A percentile compares a stretch with the other conserved stretches of the same genome.
Conservation (phyloP, 2,329 filamentous ascomycete species). For the Mycosphaerella sp. region DNA sequence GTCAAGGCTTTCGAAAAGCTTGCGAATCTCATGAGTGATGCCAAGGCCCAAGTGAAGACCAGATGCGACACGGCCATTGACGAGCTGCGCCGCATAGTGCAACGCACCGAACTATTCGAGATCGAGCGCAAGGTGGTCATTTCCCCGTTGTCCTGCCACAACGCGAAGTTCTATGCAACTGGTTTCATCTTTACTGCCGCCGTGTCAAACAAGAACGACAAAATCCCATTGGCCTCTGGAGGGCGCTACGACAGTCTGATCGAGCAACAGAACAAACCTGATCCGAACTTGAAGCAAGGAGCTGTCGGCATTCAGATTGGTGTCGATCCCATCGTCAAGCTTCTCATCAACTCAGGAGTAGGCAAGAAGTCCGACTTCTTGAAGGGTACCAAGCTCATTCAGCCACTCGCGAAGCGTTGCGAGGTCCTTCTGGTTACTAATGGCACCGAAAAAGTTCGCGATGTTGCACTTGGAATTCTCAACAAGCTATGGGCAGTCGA, state of each 20-base stretch:
- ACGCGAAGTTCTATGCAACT: constrained; percentile 82
- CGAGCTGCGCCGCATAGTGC: constrained; percentile 71
- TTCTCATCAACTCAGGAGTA: constrained; percentile 5
- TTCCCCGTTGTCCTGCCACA: constrained; percentile 77
- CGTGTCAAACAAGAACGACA: constrained; percentile 71
- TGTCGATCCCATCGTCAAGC: constrained; percentile 69
- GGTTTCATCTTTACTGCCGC: constrained; percentile 87
- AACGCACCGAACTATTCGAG: constrained; percentile 68
- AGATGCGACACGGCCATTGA: constrained; percentile 43
- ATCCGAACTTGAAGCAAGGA: constrained; percentile 41
- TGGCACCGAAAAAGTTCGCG: constrained; percentile 68
- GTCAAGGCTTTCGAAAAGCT: constrained; percentile 67
- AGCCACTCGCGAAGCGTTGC: constrained; percentile 44
- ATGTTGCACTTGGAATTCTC: constrained; percentile 69
- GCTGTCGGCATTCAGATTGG: constrained; percentile 89
- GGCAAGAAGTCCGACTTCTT: constrained; percentile 20
- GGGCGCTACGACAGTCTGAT: constrained; percentile 90
- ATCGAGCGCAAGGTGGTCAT: constrained; percentile 75
- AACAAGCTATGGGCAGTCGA: constrained; percentile 74
- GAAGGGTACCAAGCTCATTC: constrained; percentile 13
- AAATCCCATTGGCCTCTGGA: constrained; percentile 67
- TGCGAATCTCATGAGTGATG: constrained; percentile 49
- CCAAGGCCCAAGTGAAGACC: constrained; percentile 24
- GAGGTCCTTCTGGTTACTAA: constrained; percentile 78
- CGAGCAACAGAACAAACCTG: constrained; percentile 67